Conservation (phyloP, 305 asterid species). For the Stenogyne calaminthoides region DNA sequence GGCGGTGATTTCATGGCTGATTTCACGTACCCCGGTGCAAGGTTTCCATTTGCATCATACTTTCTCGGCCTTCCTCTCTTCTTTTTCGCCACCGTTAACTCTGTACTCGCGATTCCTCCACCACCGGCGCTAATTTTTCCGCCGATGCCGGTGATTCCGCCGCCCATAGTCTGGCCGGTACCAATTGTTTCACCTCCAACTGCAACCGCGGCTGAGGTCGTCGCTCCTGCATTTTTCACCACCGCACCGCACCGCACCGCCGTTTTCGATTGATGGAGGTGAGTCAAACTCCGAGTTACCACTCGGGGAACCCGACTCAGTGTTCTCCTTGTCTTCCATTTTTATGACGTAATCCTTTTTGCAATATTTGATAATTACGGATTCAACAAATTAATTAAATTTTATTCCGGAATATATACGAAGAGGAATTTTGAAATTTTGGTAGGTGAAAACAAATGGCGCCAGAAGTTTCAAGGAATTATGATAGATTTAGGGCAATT, state of each 20-base stretch:
- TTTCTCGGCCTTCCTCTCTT: slow-evolving; percentile 50
- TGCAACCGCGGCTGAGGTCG: slow-evolving; percentile 18
- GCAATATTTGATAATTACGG: background rate
- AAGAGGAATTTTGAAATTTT: slow-evolving; percentile 13
- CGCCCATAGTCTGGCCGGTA: background rate
- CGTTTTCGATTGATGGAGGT: slow-evolving; percentile 27
- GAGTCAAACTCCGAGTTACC: slow-evolving; percentile 45
- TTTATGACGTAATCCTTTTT: slow-evolving; percentile 16
- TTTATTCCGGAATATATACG: background rate
- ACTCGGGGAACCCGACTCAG: slow-evolving; percentile 44
- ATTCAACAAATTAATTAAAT: background rate
- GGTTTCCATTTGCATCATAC: background rate
- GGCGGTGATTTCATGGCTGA: slow-evolving; percentile 34
- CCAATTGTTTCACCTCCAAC: slow-evolving; percentile 19
- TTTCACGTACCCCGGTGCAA: slow-evolving; percentile 32
- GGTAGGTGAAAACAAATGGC: slow-evolving; percentile 14
- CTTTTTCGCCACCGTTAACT: slow-evolving; percentile 38
- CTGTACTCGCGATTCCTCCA: slow-evolving; percentile 28
- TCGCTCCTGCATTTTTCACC: slow-evolving; percentile 27
- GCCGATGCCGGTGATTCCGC: slow-evolving; percentile 6
- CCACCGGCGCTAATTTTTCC: slow-evolving; percentile 24
- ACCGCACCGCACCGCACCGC: slow-evolving; percentile 27
- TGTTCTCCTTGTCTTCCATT: slow-evolving; percentile 49
- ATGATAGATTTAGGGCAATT: background rate
- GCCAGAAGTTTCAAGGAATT: background rate